phyloP scores from a whole-genome alignment of 1,284 basidiomycete genomes.

The Ceratobasidium sp. region DNA sequence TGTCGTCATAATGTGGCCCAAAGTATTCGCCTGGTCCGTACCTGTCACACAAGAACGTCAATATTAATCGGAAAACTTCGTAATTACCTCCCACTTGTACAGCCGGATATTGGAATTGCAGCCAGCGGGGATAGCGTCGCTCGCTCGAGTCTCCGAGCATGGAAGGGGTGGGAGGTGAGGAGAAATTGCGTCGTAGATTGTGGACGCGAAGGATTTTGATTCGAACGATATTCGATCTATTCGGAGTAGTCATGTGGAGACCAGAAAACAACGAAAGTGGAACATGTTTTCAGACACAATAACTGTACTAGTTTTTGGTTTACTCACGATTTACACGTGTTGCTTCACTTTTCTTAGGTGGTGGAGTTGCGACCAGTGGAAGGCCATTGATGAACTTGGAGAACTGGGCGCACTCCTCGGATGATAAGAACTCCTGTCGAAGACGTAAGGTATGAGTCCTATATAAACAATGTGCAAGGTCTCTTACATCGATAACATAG shows the following conservation, averaged over 20 bases:
- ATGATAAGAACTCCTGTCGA: conserved; percentile 67
- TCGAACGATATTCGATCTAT: conserved; percentile 74
- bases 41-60: conserved; percentile 66
- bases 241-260: conserved; percentile 6
- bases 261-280: conserved; percentile 18
- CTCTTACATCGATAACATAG: conserved; percentile 70
- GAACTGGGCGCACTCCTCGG: conserved; percentile 73
- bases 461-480: neutral
- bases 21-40: conserved; percentile 76
- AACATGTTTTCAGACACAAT: neutral
- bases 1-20: conserved; percentile 82
- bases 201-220: conserved; percentile 72
- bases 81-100: conserved; percentile 70
- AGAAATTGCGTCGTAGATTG: conserved; percentile 65
- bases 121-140: conserved; percentile 53
- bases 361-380: conserved; percentile 76
- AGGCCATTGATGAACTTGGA: conserved; percentile 74
- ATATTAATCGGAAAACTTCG: no score
- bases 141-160: conserved; percentile 56
- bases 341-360: conserved; percentile 82
- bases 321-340: conserved; percentile 76
- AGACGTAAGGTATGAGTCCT: conserved; percentile 30
- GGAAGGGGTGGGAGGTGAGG: conserved; percentile 75
- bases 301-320: conserved; percentile 8
- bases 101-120: conserved; percentile 78